Conservation (phyloP, 202 grass and related monocot species). For the Thinopyrum obtusiflorum region DNA sequence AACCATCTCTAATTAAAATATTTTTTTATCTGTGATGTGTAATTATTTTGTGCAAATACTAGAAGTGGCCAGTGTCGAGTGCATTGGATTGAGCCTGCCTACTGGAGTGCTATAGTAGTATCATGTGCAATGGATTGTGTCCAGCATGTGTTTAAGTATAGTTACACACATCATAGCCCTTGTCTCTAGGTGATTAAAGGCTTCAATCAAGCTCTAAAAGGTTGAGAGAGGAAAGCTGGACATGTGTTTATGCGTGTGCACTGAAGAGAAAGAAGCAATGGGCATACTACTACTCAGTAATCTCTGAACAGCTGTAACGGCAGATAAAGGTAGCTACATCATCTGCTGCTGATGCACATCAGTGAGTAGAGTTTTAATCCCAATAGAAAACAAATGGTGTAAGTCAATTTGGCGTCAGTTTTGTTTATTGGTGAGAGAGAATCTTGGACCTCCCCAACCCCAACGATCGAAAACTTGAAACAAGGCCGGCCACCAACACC, state of each 20-base stretch:
- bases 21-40: background rate
- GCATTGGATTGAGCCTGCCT: slow-evolving; percentile 16
- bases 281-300: background rate
- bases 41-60: background rate
- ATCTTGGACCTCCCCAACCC: slow-evolving; percentile 15
- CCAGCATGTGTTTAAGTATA: slow-evolving; percentile 27
- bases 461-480: slow-evolving; percentile 21
- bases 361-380: background rate
- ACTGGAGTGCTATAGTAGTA: background rate
- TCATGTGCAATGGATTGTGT: slow-evolving; percentile 31
- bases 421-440: slow-evolving; percentile 20
- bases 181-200: slow-evolving; percentile 57
- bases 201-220: slow-evolving; percentile 27
- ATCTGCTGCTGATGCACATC: background rate
- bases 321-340: background rate
- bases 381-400: background rate
- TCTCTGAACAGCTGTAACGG: background rate
- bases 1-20: background rate
- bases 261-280: background rate
- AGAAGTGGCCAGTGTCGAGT: background rate
- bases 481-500: background rate
- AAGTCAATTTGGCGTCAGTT: background rate
- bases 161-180: slow-evolving; percentile 18
- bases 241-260: background rate
- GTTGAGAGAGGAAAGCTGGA: background rate